Evolutionary conservation across 306 rosid species (phyloP).

Genomic region (Cucumis hystrix): DNA sequence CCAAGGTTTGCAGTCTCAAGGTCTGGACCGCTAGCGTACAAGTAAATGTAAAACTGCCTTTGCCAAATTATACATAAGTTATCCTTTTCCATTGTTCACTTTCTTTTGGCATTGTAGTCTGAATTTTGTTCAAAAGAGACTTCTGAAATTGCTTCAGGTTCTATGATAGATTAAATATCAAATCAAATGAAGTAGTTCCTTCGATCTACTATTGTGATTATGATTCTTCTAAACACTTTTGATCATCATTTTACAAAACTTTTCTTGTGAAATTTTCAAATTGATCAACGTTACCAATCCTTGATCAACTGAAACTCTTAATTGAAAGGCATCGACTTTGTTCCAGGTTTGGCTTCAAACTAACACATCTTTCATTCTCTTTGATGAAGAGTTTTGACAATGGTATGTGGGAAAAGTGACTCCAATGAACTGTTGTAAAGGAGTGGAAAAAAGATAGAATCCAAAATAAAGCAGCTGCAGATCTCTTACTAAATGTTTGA

Average conservation of each 20-base stretch:
- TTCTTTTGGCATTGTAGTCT: background rate
- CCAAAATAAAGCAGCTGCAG: no score
- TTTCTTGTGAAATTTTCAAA: background rate
- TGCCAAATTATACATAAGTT: background rate
- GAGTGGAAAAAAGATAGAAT: no score
- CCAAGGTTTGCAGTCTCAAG: conserved; percentile 97
- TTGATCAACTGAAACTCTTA: background rate
- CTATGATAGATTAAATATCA: background rate
- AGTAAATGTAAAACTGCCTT: conserved; percentile 40
- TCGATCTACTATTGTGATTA: background rate
- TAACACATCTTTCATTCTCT: background rate
- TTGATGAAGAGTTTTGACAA: background rate
- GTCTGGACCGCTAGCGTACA: conserved; percentile 86
- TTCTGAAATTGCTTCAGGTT: background rate
- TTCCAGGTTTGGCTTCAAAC: background rate
- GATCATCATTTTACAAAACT: background rate
- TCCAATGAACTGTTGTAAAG: background rate
- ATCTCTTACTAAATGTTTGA: no score
- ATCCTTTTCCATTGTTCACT: background rate
- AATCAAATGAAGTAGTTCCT: background rate
- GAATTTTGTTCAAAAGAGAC: background rate
- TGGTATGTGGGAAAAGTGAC: background rate
- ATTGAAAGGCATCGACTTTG: background rate
- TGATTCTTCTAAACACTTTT: background rate
- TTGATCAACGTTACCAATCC: background rate